Evolutionary conservation across 2,329 filamentous ascomycete genomes (phyloP).

Genomic region (Sarocladiaceae sp.): DNA sequence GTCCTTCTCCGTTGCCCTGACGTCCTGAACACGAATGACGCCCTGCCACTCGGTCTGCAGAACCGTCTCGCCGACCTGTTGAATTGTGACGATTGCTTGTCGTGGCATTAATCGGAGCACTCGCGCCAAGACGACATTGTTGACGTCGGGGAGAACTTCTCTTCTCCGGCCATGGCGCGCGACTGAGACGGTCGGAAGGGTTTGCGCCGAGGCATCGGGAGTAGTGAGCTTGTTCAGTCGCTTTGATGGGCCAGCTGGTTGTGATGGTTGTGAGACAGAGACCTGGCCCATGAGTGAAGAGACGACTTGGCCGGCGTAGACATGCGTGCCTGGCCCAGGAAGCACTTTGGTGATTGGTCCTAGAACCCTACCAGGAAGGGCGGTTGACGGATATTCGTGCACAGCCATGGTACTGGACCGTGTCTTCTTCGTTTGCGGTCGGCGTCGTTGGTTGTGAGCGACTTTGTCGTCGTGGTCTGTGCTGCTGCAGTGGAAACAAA

Average conservation of each 20-base stretch:
- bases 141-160: conserved; percentile 77
- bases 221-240: conserved; percentile 55
- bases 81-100: conserved; percentile 81
- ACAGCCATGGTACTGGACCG: conserved; percentile 25
- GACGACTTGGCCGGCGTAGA: conserved; percentile 70
- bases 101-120: conserved; percentile 82
- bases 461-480: too few relatives aligned
- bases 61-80: conserved; percentile 71
- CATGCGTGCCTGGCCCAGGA: conserved; percentile 79
- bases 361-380: conserved; percentile 78
- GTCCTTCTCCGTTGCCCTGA: conserved; percentile 93
- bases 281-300: conserved; percentile 79
- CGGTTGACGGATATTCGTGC: conserved; percentile 46
- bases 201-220: conserved; percentile 28
- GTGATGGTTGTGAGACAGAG: conserved; percentile 44
- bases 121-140: conserved; percentile 74
- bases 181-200: conserved; percentile 53
- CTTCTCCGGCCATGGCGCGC: conserved; percentile 47
- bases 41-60: conserved; percentile 80
- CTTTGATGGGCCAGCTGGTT: conserved; percentile 47
- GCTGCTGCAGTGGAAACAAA: too few relatives aligned
- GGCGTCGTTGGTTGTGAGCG: too few relatives aligned
- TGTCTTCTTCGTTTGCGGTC: too few relatives aligned
- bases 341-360: conserved; percentile 63
- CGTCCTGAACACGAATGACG: conserved; percentile 82